phyloP scores from a whole-genome alignment of 768 basidiomycete genomes.

The Fomitopsis serialis region DNA sequence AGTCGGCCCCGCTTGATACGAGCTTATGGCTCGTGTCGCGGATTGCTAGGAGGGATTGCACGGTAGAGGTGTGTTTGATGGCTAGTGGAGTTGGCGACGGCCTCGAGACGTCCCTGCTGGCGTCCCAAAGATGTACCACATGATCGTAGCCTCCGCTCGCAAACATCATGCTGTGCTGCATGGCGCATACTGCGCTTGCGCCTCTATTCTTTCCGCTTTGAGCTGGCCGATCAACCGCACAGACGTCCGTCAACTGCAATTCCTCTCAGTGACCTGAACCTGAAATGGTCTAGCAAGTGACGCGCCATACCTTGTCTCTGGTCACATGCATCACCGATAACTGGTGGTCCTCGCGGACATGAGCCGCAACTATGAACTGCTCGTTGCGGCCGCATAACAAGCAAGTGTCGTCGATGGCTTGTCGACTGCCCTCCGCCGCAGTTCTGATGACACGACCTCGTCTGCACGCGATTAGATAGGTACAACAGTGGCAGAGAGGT shows the following conservation, averaged over 20 bases:
- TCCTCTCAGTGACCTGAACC: background rate
- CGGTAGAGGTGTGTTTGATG: slow-evolving; percentile 37
- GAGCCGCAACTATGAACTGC: slow-evolving; percentile 30
- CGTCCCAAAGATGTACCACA: slow-evolving; percentile 40
- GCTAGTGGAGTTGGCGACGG: slow-evolving; percentile 26
- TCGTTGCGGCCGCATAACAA: slow-evolving; percentile 23
- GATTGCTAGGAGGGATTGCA: slow-evolving; percentile 40
- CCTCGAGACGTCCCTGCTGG: slow-evolving; percentile 23
- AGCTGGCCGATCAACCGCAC: slow-evolving; percentile 6
- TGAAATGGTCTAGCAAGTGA: background rate
- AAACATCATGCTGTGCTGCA: slow-evolving; percentile 38
- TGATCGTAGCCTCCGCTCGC: slow-evolving; percentile 48
- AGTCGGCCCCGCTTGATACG: slow-evolving; percentile 43
- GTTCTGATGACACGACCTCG: background rate
- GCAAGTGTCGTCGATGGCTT: slow-evolving; percentile 39
- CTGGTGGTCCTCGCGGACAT: slow-evolving; percentile 27
- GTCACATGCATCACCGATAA: slow-evolving; percentile 11
- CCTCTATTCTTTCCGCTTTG: slow-evolving; percentile 30
- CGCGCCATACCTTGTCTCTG: background rate
- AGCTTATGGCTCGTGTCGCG: slow-evolving; percentile 43
- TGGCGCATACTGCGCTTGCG: slow-evolving; percentile 35
- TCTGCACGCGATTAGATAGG: background rate
- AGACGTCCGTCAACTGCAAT: slow-evolving; percentile 4
- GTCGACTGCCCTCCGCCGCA: slow-evolving; percentile 14
- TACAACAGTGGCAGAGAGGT: too few relatives aligned